Base-by-base conservation (phyloP, 2,329 filamentous ascomycete species). In the Tympanopsis confertula region DNA sequence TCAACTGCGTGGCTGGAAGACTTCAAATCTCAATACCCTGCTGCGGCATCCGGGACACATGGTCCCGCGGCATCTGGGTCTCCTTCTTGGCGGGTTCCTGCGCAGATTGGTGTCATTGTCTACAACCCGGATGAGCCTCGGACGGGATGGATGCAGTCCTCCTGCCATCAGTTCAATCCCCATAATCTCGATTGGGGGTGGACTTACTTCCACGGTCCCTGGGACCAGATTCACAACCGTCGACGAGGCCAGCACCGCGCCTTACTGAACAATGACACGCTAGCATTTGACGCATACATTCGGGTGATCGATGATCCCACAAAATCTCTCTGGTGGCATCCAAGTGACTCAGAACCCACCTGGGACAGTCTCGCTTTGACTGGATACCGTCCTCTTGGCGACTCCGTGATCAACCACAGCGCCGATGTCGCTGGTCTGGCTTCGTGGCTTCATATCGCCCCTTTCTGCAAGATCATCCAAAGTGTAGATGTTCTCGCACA, bases 51-150 rank as follows among this genome's bases (percentile, higher is more conserved):
- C 19, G 35, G 26, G 20, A 19, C 37, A 14, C 30, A 39, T 28
- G 38, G 20, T 12, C 26, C 30, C 14, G 36, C 19, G 26, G 26
- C 41, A n/a, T 22, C 40, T 14, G 13, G 15, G 20, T 20, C 37
- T 7, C 35, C 15, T 10, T 28, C 39, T 13, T 68, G 63, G 62
- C 54, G 63, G 20, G 57, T 66, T 10, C 66, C 75, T n/a, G 75
- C 73, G 3, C 74, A 79, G 50, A 62, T 79, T 24, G 69, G 68
- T 28, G 66, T 79, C 18, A 66, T 78, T 35, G 57, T 78, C 35
- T 79, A 79, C 58, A 80, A 80, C 43, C 75, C 75, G 0, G 59
- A 63, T 19, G 75, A 79, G 46, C 75, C 75, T 35, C 66, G 73
- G 5, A 71, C 72, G 4, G 65, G 71, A 40, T 68, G 68, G 50